Percentiles rank a stretch among this genome's conserved stretches.
Conservation (phyloP, 176 grass and related monocot species). For the Paspalum vaginatum region DNA sequence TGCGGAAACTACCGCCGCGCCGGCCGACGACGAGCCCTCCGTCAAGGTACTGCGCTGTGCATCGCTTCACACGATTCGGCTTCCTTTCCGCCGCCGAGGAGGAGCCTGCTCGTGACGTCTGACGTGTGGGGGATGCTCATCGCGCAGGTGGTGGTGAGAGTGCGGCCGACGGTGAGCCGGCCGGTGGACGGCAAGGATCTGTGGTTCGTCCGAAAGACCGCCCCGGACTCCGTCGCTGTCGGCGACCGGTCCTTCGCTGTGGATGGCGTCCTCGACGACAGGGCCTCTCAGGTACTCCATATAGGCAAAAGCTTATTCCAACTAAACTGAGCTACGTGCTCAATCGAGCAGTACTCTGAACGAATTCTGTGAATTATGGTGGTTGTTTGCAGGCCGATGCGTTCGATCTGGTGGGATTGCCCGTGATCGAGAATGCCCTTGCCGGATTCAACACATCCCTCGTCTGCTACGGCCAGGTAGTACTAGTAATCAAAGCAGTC, state of each 20-base stretch:
- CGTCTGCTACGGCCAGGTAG: constrained; percentile 89
- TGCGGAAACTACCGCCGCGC: not conserved
- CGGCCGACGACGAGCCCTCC: constrained; percentile 19
- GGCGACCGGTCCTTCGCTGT: constrained; percentile 65
- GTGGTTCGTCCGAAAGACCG: constrained; percentile 55
- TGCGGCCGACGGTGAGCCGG: constrained; percentile 50
- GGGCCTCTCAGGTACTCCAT: constrained; percentile 66
- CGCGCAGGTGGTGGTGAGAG: constrained; percentile 55
- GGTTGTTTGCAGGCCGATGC: constrained; percentile 65
- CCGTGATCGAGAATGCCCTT: constrained; percentile 71
- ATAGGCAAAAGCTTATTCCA: not conserved
- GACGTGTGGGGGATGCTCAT: constrained; percentile 4
- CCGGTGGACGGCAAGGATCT: constrained; percentile 52
- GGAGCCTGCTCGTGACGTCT: not conserved
- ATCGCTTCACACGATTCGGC: not conserved
- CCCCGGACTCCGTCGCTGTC: constrained; percentile 50
- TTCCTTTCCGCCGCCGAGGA: not conserved
- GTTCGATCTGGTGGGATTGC: constrained; percentile 66
- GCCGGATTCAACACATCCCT: constrained; percentile 91
- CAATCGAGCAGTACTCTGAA: not conserved
- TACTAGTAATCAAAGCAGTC: not conserved
- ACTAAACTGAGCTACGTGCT: not conserved
- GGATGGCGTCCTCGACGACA: constrained; percentile 75
- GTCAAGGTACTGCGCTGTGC: constrained; percentile 39
- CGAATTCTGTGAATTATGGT: constrained; percentile 8